These are phyloP conservation scores for Populus tomentosa DNA, from an alignment of 441 rosid genomes.

Conservation along the genomic window DNA sequence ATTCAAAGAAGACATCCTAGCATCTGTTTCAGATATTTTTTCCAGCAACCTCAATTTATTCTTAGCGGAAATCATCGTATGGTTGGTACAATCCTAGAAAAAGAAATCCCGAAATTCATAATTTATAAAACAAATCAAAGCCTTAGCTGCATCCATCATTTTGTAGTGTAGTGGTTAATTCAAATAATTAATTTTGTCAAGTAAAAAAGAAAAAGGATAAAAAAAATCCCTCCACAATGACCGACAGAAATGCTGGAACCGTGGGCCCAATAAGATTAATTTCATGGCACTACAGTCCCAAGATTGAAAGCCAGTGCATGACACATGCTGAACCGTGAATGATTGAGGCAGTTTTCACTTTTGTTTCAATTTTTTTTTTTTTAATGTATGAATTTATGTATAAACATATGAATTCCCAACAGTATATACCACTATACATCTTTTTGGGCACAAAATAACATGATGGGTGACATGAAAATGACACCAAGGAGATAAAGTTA, in stretches of 20 bases:
- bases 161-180: no score
- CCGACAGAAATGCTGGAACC: not conserved
- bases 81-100: no score
- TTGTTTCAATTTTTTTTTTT: no score
- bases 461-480: slow-evolving; percentile 19
- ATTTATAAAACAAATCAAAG: no score
- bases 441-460: slow-evolving; percentile 1
- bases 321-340: slow-evolving; percentile 16
- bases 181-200: no score
- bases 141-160: no score
- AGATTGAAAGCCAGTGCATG: not conserved
- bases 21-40: no score
- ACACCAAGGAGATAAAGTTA: slow-evolving; percentile 16
- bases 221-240: not conserved
- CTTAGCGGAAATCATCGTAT: no score
- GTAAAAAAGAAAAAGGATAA: no score
- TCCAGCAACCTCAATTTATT: no score
- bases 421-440: not conserved
- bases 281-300: not conserved
- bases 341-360: not conserved
- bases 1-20: no score
- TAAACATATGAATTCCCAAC: not conserved
- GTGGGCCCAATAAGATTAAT: not conserved
- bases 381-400: not conserved
- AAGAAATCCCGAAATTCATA: no score